Base-by-base conservation (phyloP, 1,284 basidiomycete genomes). In the Cryptococcus sp. region DNA sequence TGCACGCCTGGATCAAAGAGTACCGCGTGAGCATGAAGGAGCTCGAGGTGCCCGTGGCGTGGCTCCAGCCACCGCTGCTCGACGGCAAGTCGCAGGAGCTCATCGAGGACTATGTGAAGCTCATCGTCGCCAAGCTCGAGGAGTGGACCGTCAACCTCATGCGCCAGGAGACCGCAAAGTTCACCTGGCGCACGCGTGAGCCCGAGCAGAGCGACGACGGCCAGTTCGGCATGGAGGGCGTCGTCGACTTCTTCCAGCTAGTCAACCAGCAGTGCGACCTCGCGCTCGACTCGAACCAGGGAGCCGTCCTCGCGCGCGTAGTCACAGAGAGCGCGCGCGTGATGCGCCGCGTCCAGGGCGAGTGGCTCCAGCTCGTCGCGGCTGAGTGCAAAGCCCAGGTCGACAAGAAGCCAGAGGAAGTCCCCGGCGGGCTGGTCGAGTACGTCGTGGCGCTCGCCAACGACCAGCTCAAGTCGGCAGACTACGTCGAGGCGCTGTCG, bases 361-460 rank as follows among this genome's bases (percentile, higher is more conserved):
- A 89, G 67, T 98, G 95, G 95, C 82, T 86, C 55, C 86, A 86
- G 63, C 81, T 89, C 28, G 78, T 98, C 51, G 91, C 94, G 56
- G 78, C 82, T 20, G 96, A 99, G 74, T 87, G 86, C 78, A 91
- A 89, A 78, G 89, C 88, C 69, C 88, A 92, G 69, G 81, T 84
- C 13, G 91, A 94, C 70, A 88, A 88, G 71, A 70, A 70, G 48
- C 89, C 92, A 1, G 92, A 97, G 44, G 92, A 96, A 66, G 83
- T 88, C 3, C 83, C 88, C 1, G 87, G 86, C 15, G 95, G 96
- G 1, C 79, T 98, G 53, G 91, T 92, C 58, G 95, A 98, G 79
- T 98, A 98, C 77, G 86, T 89, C 70, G 94, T 98, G 69, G 94
- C 94, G 18, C 84, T 98, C n/a, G 94, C 94, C 50, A 98, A 98